Percentiles rank a stretch among this genome's conserved stretches.
Evolutionary conservation across 2,329 filamentous ascomycete genomes (phyloP).

Genomic region (Ilyonectria destructans): DNA sequence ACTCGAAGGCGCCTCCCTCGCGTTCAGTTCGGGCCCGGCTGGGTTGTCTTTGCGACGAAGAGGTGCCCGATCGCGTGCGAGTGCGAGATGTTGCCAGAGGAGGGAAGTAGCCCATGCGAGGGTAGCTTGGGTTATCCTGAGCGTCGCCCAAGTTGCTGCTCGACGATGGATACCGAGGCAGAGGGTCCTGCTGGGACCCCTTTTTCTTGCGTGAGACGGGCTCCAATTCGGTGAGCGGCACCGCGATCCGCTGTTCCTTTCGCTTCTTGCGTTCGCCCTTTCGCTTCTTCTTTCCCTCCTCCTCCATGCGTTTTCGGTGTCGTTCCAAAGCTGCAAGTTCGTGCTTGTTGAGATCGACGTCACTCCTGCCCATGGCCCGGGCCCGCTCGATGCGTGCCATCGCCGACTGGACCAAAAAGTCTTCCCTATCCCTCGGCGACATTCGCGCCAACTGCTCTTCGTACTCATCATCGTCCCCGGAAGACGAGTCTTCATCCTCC

Average conservation of each 20-base stretch:
- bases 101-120: conserved; percentile 68
- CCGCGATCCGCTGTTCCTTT: conserved; percentile 66
- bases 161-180: conserved; percentile 58
- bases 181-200: conserved; percentile 53
- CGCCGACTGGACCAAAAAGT: conserved; percentile 83
- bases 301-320: conserved; percentile 73
- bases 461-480: conserved; percentile 55
- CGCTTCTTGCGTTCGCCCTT: conserved; percentile 57
- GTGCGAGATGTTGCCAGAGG: conserved; percentile 61
- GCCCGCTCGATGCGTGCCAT: conserved; percentile 86
- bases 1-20: conserved; percentile 62
- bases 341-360: conserved; percentile 85
- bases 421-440: conserved; percentile 77
- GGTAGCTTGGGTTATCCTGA: conserved; percentile 57
- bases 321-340: conserved; percentile 88
- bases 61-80: conserved; percentile 61
- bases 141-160: conserved; percentile 55
- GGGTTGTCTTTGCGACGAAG: conserved; percentile 57
- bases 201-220: conserved; percentile 58
- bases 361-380: conserved; percentile 81
- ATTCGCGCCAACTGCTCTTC: conserved; percentile 70
- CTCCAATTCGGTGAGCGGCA: conserved; percentile 69
- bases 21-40: conserved; percentile 55
- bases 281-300: conserved; percentile 56
- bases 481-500: conserved; percentile 57